Conservation (phyloP, 176 grass and related monocot genomes). For the Oryza rufipogon region DNA sequence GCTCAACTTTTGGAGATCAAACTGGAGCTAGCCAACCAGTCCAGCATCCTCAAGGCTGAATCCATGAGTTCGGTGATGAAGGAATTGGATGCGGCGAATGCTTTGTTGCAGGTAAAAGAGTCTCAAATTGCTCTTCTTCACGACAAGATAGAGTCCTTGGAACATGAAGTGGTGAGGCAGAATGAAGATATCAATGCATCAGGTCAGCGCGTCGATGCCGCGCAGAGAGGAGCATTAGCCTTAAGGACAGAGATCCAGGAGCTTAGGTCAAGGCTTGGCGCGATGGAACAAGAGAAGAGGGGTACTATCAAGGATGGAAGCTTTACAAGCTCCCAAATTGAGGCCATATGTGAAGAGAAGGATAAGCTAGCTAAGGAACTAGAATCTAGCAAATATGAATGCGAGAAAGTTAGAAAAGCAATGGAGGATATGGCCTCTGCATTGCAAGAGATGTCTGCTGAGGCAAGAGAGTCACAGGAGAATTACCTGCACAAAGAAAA, state of each 20-base stretch:
- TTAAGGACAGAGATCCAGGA: constrained; percentile 48
- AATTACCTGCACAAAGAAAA: constrained; percentile 55
- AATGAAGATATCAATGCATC: constrained; percentile 55
- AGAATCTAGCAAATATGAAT: constrained; percentile 48
- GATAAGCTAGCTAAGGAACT: constrained; percentile 58
- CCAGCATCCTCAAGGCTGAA: constrained; percentile 49
- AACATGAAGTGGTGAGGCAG: constrained; percentile 57
- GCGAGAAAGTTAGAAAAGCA: constrained; percentile 67
- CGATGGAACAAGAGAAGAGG: constrained; percentile 48
- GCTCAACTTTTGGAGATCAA: constrained; percentile 51
- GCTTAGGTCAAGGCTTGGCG: constrained; percentile 60
- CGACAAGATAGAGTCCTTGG: constrained; percentile 56
- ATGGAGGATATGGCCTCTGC: constrained; percentile 80
- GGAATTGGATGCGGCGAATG: constrained; percentile 56
- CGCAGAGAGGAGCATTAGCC: constrained; percentile 52
- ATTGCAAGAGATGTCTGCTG: constrained; percentile 69
- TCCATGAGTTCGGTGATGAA: constrained; percentile 50
- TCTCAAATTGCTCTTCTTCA: constrained; percentile 48
- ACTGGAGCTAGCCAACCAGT: constrained; percentile 63
- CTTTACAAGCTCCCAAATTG: constrained; percentile 40
- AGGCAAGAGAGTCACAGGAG: constrained; percentile 64
- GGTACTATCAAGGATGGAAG: constrained; percentile 54
- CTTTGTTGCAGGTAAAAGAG: constrained; percentile 52
- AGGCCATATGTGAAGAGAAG: constrained; percentile 55
- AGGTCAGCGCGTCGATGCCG: constrained; percentile 40